Evolutionary conservation across 2,329 filamentous ascomycete genomes (phyloP), one percentile per base, ranked within the genome.

Genomic region (Sclerotinia nivalis): DNA sequence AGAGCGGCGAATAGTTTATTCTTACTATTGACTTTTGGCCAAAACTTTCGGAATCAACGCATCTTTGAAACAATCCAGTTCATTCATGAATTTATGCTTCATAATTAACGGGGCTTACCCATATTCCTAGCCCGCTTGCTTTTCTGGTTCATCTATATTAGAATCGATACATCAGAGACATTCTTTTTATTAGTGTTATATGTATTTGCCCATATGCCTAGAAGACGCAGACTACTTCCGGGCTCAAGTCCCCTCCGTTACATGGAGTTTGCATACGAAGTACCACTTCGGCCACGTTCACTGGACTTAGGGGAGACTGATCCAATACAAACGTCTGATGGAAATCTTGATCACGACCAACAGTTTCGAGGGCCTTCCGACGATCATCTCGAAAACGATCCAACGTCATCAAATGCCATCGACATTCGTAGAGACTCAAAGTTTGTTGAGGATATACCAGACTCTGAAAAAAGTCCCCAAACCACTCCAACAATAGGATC

Each of bases 1-100:
- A 22, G 61, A 65, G 61, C n/a, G 18, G 12, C 0, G 13, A 2
- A 40, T 13, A 3, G 12, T 25, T 64, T 7, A 4, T 13, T 7
- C 31, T 47, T 64, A 34, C 45, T 25, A 1, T 37, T 25, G 20
- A 37, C 2, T 13, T 20, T 52, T 37, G 10, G 4, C 12, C 5
- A 4, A 4, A 7, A 18, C n/a, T 49, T 25, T 34, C 1, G 3
- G 1, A 28, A 13, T n/a, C 1, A 4, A 18, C 3, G 25, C 0
- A 20, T 5, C 12, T 20, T 8, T 20, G 2, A 10, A 64, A 25
- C n/a, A 25, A 31, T 45, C 8, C 25, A 47, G 5, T 31, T 45
- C 40, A 47, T 31, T 12, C 18, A 31, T 47, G 9, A 5, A 61
- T 47, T 28, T 15, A 28, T 47, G 22, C 18, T 47, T 31, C 18